Evolutionary conservation across 495 filamentous ascomycete genomes (phyloP), one percentile per base, ranked within the genome.

Genomic region (Penicillium verhagenii): DNA sequence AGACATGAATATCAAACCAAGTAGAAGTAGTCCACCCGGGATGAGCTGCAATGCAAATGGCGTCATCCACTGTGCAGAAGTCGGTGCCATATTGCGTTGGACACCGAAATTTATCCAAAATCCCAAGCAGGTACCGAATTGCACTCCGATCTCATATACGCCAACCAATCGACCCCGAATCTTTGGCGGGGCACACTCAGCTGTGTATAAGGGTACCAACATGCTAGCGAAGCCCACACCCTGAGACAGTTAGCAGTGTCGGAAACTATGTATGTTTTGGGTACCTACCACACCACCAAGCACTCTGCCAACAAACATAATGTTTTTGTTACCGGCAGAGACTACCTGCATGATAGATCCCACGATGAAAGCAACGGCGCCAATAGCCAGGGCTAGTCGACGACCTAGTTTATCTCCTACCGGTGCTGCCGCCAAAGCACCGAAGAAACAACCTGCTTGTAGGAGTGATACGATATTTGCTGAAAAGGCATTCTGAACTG

Each of bases 91-190:
- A 18, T 53, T 59, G 14, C 43, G 45, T 8, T 60, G 40, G 16
- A 66, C 63, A 7, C 49, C 57, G 26, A 53, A 65, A 57, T 84
- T 85, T 65, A 86, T 81, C 82, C 82, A 86, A 60, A 86, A 87
- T 1, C 85, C 85, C 24, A 82, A 71, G 9, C 86, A 68, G 9
- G 80, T 79, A n/a, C 82, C 85, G 47, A 82, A 69, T 67, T 88
- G 86, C 71, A 79, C 82, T 3, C 82, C 79, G 25, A 87, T 71
- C 67, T 88, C 85, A 59, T 82, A 89, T 45, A 87, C 77, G 24
- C 85, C 83, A 33, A 90, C 86, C 13, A 92, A 79, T 24, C 87
- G 79, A 13, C 89, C 89, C 42, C 89, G 82, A 54, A 88, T 88
- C 52, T 85, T 80, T 56, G 87, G 84, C 6, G 85, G 87, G 1